Evolutionary conservation across 2,329 filamentous ascomycete species (phyloP).

Genomic region (Penicillium sp.): DNA sequence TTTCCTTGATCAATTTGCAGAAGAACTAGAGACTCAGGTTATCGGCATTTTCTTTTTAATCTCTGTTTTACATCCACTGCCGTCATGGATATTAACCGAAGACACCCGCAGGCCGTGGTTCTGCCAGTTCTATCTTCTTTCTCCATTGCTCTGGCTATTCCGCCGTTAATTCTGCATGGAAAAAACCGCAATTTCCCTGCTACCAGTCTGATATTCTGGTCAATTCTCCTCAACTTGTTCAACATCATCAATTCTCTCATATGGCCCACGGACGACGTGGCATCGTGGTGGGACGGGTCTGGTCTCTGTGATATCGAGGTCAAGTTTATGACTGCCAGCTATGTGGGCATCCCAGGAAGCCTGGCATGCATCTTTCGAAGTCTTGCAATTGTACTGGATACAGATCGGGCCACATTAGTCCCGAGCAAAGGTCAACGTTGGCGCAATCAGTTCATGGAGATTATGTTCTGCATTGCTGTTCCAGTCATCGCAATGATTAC

Average conservation of each 20-base stretch:
- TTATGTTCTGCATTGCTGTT: conserved; percentile 56
- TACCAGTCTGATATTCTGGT: conserved; percentile 57
- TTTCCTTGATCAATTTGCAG: background rate
- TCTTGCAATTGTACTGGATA: conserved; percentile 62
- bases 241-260: conserved; percentile 63
- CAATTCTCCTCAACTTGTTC: conserved; percentile 57
- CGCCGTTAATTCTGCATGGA: conserved; percentile 61
- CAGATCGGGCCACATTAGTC: conserved; percentile 53
- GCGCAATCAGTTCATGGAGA: conserved; percentile 51
- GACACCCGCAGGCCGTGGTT: conserved; percentile 36
- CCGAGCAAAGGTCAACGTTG: conserved; percentile 51
- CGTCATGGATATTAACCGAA: conserved; percentile 11
- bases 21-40: background rate
- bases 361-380: conserved; percentile 60
- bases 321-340: conserved; percentile 56
- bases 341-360: conserved; percentile 54
- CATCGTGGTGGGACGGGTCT: conserved; percentile 57
- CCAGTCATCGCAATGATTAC: conserved; percentile 57
- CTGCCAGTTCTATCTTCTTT: conserved; percentile 54
- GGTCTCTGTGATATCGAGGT: conserved; percentile 65
- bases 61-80: background rate
- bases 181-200: conserved; percentile 62
- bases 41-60: background rate
- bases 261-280: conserved; percentile 61
- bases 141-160: conserved; percentile 53